Evolutionary conservation across 148 eudicot species (phyloP), one percentile per base, ranked within the genome.

Genomic region (Pouteria glomerata): DNA sequence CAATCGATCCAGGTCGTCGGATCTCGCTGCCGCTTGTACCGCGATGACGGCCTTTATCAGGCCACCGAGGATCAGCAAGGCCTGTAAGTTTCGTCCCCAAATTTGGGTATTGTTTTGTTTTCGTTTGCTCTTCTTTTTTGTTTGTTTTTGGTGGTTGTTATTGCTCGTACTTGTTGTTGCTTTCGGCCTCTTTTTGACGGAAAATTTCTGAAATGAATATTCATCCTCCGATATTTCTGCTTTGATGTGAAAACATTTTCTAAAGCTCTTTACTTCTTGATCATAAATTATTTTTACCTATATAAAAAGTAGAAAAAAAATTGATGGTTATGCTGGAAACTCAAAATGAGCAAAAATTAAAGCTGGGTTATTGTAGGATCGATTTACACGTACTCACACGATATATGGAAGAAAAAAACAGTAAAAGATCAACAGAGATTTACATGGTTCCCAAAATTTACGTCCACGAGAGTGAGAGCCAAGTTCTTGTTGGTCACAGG

Each of bases 41-140:
- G 86, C n/a, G 89, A 85, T 45, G 86, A 85, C 66, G 81, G 74
- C 23, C 81, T 85, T 51, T 83, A 83, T 60, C 84, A 90, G 71
- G 92, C 96, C 42, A 71, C 96, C 29, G 81, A 92, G 73, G 99
- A 95, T 70, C 92, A 92, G 80, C 94, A 91, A 60, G 97, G 97
- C 76, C 73, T 95, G 99, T 95, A 85, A 55, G 78, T 58, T 61
- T 57, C 6, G 1, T 37, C 15, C 42, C 11, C 8, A 30, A 51
- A 31, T 34, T 26, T 15, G 8, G 3, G 4, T 1, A 18, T 3
- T 41, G 12, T 18, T 51, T 2, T 45, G 11, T 29, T 31, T 65
- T 30, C 6, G 29, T 24, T 65, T 27, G 4, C 21, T 18, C 44
- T 33, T 6, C 2, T 51, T 70, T 15, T 16, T 13, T 34, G 6